phyloP scores from a whole-genome alignment of 148 eudicot species.

The Rhododendron simsii region DNA sequence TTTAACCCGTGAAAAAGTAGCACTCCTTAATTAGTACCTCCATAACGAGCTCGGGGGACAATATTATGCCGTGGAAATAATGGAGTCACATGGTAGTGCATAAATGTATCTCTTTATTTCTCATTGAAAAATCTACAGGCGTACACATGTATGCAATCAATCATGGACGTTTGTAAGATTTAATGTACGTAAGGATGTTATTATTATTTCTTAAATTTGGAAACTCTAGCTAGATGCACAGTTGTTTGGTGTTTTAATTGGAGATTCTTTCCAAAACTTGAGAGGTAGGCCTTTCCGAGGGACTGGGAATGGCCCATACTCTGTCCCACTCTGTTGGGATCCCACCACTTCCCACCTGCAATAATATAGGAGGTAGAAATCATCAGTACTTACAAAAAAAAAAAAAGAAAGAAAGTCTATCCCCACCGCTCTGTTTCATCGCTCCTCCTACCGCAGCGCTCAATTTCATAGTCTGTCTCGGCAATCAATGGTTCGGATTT shows the following conservation, averaged over 20 bases:
- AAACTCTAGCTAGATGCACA: background rate
- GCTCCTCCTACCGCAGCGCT: too few species aligned
- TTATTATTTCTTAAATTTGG: background rate
- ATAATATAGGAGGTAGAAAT: background rate
- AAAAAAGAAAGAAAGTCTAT: too few species aligned
- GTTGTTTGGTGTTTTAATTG: background rate
- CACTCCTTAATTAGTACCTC: too few species aligned
- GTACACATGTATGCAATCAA: too few species aligned
- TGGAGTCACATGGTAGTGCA: too few species aligned
- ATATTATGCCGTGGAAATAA: too few species aligned
- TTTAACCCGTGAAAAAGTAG: too few species aligned
- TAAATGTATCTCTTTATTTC: background rate
- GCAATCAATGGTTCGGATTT: too few species aligned
- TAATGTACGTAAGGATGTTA: too few species aligned
- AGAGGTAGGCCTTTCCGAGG: slow-evolving; percentile 70
- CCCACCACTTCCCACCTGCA: slow-evolving; percentile 79
- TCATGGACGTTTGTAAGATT: background rate
- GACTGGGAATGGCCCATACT: slow-evolving; percentile 73
- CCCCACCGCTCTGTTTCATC: too few species aligned
- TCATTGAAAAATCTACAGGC: background rate
- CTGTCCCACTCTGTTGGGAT: slow-evolving; percentile 27
- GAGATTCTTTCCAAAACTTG: slow-evolving; percentile 40
- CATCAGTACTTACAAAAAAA: background rate
- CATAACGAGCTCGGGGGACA: too few species aligned
- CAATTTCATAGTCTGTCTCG: too few species aligned